Base-by-base conservation (phyloP, 495 filamentous ascomycete species). In the Chaetomium fimeti region DNA sequence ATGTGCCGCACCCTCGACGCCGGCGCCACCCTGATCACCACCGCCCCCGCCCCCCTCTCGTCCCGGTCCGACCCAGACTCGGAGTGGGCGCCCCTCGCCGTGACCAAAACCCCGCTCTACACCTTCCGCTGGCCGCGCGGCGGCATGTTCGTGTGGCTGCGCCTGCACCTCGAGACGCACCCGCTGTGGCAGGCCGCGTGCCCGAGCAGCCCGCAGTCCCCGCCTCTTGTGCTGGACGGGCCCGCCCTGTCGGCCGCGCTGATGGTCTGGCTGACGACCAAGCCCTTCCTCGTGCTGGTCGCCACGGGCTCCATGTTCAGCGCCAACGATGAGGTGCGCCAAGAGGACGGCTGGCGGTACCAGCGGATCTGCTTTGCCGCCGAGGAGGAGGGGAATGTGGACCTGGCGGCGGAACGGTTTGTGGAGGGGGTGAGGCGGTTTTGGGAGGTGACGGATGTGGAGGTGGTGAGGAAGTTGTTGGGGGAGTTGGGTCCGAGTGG, bases 91-190 rank as follows among this genome's bases (percentile, higher is more conserved):
- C 40, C 53, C 2, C 25, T 57, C 77, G 81, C 91, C 51, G 79
- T 97, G 12, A 83, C 86, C 49, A 90, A 88, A 69, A 84, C 82
- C 0, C 77, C 80, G 40, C 85, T 96, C 68, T 91, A 85, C 73
- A 79, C 85, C 53, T 97, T 94, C 71, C 70, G 79, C 53, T 89
- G 87, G 81, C 93, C 93, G 1, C 83, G 87, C n/a, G 93, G 87
- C 18, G 93, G 93, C 66, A 97, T 97, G 93, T 97, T 96, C 72
- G 74, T 94, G 25, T 98, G 93, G 93, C 66, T 96, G 0, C 78
- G 84, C 22, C 68, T 94, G 25, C 73, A 83, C 51, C 84, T 93
- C 62, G 81, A 87, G 15, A 77, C 76, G 0, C 93, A 98, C 68
- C 91, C 92, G 11, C 79, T 96, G 24, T 84, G 75, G 43, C 76